These are phyloP conservation scores for Chlamydomonas schloesseri DNA, from an alignment of 139 green algal genomes.

Conservation along the genomic window DNA sequence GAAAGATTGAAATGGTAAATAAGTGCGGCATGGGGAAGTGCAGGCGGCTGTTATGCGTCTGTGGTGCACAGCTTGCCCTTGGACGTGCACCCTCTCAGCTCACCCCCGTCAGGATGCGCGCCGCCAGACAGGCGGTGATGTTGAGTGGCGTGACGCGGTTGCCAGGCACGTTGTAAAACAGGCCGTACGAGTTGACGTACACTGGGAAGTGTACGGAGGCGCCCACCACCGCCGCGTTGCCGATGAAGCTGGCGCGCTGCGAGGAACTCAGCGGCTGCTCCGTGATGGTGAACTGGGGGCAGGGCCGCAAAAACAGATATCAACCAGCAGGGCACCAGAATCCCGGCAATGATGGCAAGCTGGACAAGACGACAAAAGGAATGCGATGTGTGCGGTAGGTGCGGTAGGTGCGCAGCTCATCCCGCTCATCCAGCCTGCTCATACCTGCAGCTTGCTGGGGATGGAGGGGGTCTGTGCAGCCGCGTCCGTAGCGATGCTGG, in stretches of 20 bases:
- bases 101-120: conserved; percentile 22
- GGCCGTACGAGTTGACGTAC: conserved; percentile 13
- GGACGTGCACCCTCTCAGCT: not conserved
- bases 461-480: not conserved
- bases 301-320: not conserved
- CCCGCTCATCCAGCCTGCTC: not conserved
- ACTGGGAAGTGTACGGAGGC: conserved; percentile 19
- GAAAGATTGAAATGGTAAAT: no score
- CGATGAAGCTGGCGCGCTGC: conserved; percentile 2
- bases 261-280: conserved; percentile 14
- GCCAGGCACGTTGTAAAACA: conserved; percentile 14
- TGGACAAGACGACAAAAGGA: no score
- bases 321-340: no score
- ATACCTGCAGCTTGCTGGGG: not conserved
- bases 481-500: not conserved
- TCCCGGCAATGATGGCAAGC: no score
- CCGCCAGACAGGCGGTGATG: conserved; percentile 38
- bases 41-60: not conserved
- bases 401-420: no score
- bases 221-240: not conserved
- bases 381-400: no score
- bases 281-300: conserved; percentile 2
- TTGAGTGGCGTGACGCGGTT: conserved; percentile 12
- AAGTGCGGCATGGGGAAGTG: no score
- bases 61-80: no score